Evolutionary conservation across 306 rosid species (phyloP).

Genomic region (Vigna unguiculata): DNA sequence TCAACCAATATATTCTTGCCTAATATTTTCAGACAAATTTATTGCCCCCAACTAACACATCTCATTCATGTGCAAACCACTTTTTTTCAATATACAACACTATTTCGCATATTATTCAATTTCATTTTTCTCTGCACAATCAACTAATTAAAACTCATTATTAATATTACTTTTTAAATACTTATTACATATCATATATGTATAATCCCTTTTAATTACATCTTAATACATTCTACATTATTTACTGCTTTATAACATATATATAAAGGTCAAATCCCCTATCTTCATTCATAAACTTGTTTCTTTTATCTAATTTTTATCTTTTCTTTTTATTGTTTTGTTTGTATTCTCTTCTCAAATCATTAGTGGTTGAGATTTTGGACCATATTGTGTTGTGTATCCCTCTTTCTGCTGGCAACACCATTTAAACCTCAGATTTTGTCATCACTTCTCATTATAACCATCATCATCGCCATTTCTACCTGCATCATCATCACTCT

Average conservation of each 20-base stretch:
- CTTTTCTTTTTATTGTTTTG: not conserved
- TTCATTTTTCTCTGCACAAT: not conserved
- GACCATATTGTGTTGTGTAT: constrained; percentile 47
- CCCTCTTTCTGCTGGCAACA: constrained; percentile 43
- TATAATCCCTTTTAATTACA: no score
- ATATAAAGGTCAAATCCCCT: no score
- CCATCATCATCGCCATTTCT: constrained; percentile 54
- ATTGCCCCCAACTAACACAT: constrained; percentile 56
- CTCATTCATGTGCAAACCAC: not conserved
- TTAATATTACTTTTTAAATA: not conserved
- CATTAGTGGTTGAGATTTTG: constrained; percentile 56
- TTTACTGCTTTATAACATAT: no score
- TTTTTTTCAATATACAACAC: not conserved
- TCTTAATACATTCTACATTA: no score
- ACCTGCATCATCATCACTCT: constrained; percentile 25
- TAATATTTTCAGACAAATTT: constrained; percentile 48
- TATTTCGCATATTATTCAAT: not conserved
- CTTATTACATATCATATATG: not conserved
- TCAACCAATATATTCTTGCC: constrained; percentile 56
- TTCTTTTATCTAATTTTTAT: not conserved
- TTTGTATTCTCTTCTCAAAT: constrained; percentile 44
- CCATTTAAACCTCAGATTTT: constrained; percentile 58
- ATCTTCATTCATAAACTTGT: not conserved
- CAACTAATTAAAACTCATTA: not conserved
- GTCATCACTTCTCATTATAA: constrained; percentile 54